These are phyloP conservation scores for Tremellales sp. DNA, from an alignment of 1,284 basidiomycete species.

Conservation along the genomic window DNA sequence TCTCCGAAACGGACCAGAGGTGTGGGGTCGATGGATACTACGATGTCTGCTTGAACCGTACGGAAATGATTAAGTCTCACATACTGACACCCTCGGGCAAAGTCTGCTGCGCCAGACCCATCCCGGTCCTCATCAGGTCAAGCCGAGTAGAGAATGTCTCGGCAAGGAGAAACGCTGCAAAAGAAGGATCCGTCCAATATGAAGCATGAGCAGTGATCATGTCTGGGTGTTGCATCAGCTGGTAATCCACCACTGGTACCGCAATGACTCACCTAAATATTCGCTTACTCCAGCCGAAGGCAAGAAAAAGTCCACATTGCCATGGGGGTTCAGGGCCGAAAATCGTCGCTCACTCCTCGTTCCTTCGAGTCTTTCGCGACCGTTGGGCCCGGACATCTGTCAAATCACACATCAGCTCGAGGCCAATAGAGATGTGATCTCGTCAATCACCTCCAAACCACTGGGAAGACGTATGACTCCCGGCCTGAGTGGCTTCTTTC, in stretches of 20 bases:
- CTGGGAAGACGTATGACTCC: constrained; percentile 38
- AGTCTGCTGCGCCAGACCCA: constrained; percentile 26
- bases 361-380: constrained; percentile 39
- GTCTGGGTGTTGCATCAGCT: constrained; percentile 21
- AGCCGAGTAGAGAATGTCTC: constrained; percentile 45
- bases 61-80: too few species aligned
- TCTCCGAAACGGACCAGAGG: too few species aligned
- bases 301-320: constrained; percentile 47
- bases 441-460: constrained; percentile 37
- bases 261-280: constrained; percentile 32
- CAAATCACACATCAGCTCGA: neutral
- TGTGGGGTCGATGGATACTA: too few species aligned
- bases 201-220: constrained; percentile 46
- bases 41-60: too few species aligned
- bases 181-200: constrained; percentile 46
- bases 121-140: constrained; percentile 42
- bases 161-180: constrained; percentile 45
- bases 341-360: constrained; percentile 46
- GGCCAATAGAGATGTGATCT: neutral
- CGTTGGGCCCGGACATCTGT: constrained; percentile 42
- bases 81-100: constrained; percentile 30
- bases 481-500: constrained; percentile 32
- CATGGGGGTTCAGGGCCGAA: constrained; percentile 49
- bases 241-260: neutral
- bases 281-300: constrained; percentile 45